These are phyloP conservation scores for Aspergillus ochraceus DNA, from an alignment of 2,329 filamentous ascomycete species.

Conservation along the genomic window DNA sequence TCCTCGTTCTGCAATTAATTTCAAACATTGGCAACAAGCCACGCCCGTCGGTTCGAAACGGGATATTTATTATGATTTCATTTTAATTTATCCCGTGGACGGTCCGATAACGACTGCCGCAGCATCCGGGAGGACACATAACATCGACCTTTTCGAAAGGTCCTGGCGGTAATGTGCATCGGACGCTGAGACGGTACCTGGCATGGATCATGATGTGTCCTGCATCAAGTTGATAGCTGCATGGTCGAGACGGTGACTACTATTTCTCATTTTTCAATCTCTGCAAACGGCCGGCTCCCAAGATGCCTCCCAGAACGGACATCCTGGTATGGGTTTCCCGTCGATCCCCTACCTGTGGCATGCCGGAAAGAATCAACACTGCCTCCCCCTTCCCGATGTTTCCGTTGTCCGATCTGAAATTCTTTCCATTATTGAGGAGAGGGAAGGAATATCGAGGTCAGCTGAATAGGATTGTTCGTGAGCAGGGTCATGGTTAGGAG, in stretches of 20 bases:
- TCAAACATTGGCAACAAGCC: not conserved
- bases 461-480: not conserved
- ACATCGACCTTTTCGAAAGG: too few relatives aligned
- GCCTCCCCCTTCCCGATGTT: slow-evolving; percentile 19
- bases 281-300: slow-evolving; percentile 17
- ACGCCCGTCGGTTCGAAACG: slow-evolving; percentile 5
- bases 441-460: not conserved
- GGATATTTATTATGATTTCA: not conserved
- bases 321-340: slow-evolving; percentile 7
- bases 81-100: not conserved
- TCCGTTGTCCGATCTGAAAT: not conserved
- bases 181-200: not conserved
- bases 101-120: too few relatives aligned
- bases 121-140: too few relatives aligned
- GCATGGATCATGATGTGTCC: not conserved
- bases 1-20: not conserved
- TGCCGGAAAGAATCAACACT: slow-evolving; percentile 16
- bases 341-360: slow-evolving; percentile 22
- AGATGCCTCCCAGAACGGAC: not conserved
- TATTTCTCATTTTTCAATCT: too few relatives aligned
- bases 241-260: not conserved
- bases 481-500: not conserved
- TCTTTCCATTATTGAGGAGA: not conserved
- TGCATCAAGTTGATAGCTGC: not conserved
- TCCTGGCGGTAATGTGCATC: not conserved